Evolutionary conservation across 2,329 filamentous ascomycete genomes (phyloP), one percentile per base, ranked within the genome.

Genomic region (Diplodia sapinea): DNA sequence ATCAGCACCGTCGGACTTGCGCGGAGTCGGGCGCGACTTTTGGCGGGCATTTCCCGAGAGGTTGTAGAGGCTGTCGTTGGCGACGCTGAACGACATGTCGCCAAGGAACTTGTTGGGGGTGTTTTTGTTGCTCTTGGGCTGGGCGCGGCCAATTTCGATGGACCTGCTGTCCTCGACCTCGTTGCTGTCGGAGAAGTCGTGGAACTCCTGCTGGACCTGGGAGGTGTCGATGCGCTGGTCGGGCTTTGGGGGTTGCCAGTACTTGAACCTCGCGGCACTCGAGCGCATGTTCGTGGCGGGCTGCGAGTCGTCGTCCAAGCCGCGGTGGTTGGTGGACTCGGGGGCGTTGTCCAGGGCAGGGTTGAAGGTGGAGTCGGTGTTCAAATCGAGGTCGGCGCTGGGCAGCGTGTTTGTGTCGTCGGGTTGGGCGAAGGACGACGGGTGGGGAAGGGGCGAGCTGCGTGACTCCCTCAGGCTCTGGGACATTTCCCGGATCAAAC

Each of bases 101-200:
- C 72, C 68, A 70, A 79, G 17, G 70, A 70, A 70, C 76, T 81
- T 81, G 71, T 68, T 74, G 43, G 74, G 80, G 26, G 74, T 79
- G 69, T 72, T 74, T 50, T 74, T 74, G 62, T 75, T 75, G 71
- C 76, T 79, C 49, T 77, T 75, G 69, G 80, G 80, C 26, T 78
- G 74, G 38, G 84, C 87, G 66, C 88, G 82, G 55, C 84, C 86
- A 38, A 87, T 74, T 72, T 89, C 87, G 67, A 89, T 80, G 2
- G 86, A 87, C 68, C 84, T 79, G 63, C 80, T 81, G 61, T 83
- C 80, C 50, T 84, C 80, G 13, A 80, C 77, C 4, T 76, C 76
- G 12, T 74, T 66, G 49, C 74, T 74, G 66, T 78, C 77, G 20
- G 83, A 81, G 68, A 80, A 80, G 69, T 80, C 78, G 38, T 71